These are phyloP conservation scores for Nicotiana noctiflora DNA, from an alignment of 257 asterid genomes.

Conservation along the genomic window DNA sequence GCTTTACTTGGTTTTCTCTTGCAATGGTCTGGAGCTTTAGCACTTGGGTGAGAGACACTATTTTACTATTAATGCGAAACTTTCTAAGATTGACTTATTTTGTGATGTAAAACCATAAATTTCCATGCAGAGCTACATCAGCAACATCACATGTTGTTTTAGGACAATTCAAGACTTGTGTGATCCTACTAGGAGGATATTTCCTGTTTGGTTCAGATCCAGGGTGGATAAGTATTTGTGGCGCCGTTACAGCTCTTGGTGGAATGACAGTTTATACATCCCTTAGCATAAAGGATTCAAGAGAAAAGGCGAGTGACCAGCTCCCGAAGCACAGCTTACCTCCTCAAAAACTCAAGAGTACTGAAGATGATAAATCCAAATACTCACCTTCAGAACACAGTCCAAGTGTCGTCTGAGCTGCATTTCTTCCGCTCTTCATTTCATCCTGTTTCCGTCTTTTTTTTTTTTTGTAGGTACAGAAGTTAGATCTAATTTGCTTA, in stretches of 20 bases:
- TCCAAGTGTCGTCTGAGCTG: conserved; percentile 4
- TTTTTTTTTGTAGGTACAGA: background rate
- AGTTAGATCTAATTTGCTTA: conserved; percentile 4
- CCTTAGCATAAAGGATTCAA: conserved; percentile 5
- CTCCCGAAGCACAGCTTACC: conserved; percentile 3
- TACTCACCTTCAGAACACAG: background rate
- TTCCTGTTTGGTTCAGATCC: conserved; percentile 73
- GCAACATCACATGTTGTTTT: conserved; percentile 28
- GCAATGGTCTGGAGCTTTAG: conserved; percentile 96
- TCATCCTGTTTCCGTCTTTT: background rate
- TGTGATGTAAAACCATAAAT: background rate
- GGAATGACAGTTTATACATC: conserved; percentile 43
- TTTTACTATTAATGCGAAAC: background rate
- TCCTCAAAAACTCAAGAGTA: conserved; percentile 1
- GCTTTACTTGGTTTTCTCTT: conserved; percentile 82
- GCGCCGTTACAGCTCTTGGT: conserved; percentile 61
- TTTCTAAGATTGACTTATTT: background rate
- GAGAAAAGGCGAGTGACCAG: background rate
- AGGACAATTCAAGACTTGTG: conserved; percentile 14
- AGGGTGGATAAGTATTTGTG: conserved; percentile 58
- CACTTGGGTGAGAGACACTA: conserved; percentile 56
- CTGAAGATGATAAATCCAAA: conserved; percentile 3
- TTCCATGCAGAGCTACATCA: conserved; percentile 68
- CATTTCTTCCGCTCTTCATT: background rate
- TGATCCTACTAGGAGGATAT: conserved; percentile 65